A percentile compares a stretch with the other conserved stretches of the same genome.
These are phyloP conservation scores for Pecoramyces ruminantium DNA, from an alignment of 192 early-diverging fungal species.

Conservation along the genomic window DNA sequence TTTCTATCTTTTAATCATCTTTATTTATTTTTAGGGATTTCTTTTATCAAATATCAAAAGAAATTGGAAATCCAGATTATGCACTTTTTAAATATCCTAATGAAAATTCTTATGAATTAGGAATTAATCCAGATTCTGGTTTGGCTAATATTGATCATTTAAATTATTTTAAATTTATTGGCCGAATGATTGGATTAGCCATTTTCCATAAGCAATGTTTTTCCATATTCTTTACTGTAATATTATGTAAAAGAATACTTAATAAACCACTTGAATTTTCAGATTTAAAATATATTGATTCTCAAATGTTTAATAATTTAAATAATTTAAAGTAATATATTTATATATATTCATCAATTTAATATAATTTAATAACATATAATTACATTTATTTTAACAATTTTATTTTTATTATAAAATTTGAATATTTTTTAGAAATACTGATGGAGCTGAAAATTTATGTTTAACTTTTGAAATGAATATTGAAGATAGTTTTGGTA, in stretches of 20 bases:
- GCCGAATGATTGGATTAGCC: constrained; percentile 83
- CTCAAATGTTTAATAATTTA: constrained; percentile 74
- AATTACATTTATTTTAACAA: no score
- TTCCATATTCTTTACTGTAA: constrained; percentile 85
- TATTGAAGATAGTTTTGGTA: constrained; percentile 72
- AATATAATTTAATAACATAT: no score
- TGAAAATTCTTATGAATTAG: constrained; percentile 93
- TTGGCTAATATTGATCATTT: constrained; percentile 85
- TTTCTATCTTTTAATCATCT: not conserved
- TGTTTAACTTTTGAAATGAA: constrained; percentile 79
- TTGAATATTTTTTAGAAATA: constrained; percentile 62
- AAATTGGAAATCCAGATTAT: constrained; percentile 96
- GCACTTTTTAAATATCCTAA: constrained; percentile 94
- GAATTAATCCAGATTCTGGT: constrained; percentile 87
- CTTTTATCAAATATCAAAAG: constrained; percentile 92
- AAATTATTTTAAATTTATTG: constrained; percentile 96
- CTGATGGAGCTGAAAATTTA: constrained; percentile 71
- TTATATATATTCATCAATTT: no score
- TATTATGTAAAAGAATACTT: constrained; percentile 95
- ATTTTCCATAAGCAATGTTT: constrained; percentile 97
- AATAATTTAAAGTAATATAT: constrained; percentile 86
- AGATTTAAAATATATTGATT: constrained; percentile 91
- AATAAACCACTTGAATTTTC: constrained; percentile 71
- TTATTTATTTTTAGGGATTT: constrained; percentile 47
- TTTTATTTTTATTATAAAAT: no score